Conservation (phyloP, 768 basidiomycete genomes). For the Termitomyces sp. region DNA sequence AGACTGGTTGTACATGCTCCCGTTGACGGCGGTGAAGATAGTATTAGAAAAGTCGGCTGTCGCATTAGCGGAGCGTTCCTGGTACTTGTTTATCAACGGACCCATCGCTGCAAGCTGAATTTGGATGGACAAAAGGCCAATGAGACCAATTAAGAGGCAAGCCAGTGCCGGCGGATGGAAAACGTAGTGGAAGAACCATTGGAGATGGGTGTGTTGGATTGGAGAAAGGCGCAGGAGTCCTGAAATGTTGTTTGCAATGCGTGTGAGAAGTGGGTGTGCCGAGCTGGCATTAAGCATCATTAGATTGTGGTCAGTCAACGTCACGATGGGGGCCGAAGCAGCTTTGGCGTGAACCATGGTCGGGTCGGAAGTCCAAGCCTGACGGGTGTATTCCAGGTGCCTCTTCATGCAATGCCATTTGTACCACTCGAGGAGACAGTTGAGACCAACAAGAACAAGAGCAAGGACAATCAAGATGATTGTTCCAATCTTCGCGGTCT, state of each 20-base stretch:
- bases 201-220: slow-evolving; percentile 61
- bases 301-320: slow-evolving; percentile 72
- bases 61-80: slow-evolving; percentile 56
- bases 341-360: slow-evolving; percentile 44
- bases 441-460: slow-evolving; percentile 67
- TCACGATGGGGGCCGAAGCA: slow-evolving; percentile 44
- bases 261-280: slow-evolving; percentile 71
- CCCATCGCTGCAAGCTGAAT: slow-evolving; percentile 79
- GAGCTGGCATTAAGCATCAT: slow-evolving; percentile 68
- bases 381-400: slow-evolving; percentile 67
- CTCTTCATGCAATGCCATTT: slow-evolving; percentile 72
- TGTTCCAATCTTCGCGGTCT: slow-evolving; percentile 75
- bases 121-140: slow-evolving; percentile 84
- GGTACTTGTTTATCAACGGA: slow-evolving; percentile 68
- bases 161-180: slow-evolving; percentile 89
- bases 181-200: slow-evolving; percentile 90
- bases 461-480: slow-evolving; percentile 70
- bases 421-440: slow-evolving; percentile 84
- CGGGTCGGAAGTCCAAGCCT: slow-evolving; percentile 76
- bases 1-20: slow-evolving; percentile 81
- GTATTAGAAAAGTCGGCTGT: slow-evolving; percentile 63
- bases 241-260: slow-evolving; percentile 54
- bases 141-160: slow-evolving; percentile 89
- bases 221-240: slow-evolving; percentile 51
- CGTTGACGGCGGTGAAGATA: slow-evolving; percentile 76